A percentile compares a stretch with the other conserved stretches of the same genome.
Conservation (phyloP, 129 eudicot genomes). For the Oenanthe sinensis region DNA sequence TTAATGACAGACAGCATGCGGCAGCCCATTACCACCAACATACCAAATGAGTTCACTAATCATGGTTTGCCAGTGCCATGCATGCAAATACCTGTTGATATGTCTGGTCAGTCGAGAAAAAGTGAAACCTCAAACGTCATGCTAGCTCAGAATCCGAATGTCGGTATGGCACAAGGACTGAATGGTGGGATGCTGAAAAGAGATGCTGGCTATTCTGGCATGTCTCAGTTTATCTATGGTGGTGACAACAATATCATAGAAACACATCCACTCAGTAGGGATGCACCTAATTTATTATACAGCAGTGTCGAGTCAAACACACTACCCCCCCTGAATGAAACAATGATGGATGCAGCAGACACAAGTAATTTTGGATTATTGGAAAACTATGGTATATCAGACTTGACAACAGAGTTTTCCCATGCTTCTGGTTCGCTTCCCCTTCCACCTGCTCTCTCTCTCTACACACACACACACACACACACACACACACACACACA, state of each 20-base stretch:
- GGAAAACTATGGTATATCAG: conserved; percentile 49
- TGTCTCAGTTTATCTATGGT: conserved; percentile 45
- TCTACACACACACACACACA: neutral
- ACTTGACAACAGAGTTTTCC: conserved; percentile 48
- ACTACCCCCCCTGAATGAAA: conserved; percentile 43
- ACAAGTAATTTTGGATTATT: conserved; percentile 43
- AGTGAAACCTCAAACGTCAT: conserved; percentile 38
- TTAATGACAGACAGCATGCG: conserved; percentile 47
- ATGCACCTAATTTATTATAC: conserved; percentile 55
- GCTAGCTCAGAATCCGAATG: conserved; percentile 46
- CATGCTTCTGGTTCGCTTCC: conserved; percentile 34
- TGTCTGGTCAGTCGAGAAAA: conserved; percentile 30
- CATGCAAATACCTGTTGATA: conserved; percentile 31
- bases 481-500: neutral
- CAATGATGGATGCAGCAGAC: conserved; percentile 48
- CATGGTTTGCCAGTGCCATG: conserved; percentile 40
- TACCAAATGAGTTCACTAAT: conserved; percentile 39
- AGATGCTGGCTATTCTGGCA: conserved; percentile 48
- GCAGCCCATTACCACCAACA: conserved; percentile 21
- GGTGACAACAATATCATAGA: conserved; percentile 38
- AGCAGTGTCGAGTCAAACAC: conserved; percentile 58
- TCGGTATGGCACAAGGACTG: conserved; percentile 33
- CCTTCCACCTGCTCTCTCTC: conserved; percentile 18
- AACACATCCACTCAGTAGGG: conserved; percentile 41
- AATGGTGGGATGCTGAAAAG: conserved; percentile 54